Base-by-base conservation (phyloP, 1,284 basidiomycete genomes). In the Fomitopsis schrenkii region DNA sequence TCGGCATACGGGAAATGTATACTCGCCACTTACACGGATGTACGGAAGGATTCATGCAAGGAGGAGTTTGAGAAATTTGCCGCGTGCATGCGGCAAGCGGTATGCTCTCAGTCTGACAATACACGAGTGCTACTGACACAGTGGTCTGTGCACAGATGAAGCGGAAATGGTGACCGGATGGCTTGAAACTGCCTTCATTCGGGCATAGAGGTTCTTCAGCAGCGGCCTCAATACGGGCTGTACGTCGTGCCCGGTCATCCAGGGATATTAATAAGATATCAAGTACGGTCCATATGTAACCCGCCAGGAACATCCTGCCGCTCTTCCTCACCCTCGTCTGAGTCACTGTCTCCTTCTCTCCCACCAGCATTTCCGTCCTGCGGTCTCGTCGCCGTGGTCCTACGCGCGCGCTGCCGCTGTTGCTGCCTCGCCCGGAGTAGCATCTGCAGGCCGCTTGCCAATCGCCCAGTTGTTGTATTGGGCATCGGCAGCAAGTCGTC, bases 1-100 rank as follows among this genome's bases (percentile, higher is more conserved):
- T 77, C 83, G 9, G 76, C 72, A 12, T 95, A 95, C 69, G 93
- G 92, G 28, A 87, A 87, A 72, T 95, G 93, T 70, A 86, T 95
- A 30, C 74, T 88, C 19, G 82, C 83, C 3, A 84, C 83, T 3
- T 93, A 94, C 74, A 86, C 84, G 22, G 92, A 95, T 67, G 85
- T 92, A 14, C 83, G 78, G 64, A 88, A 88, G 73, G 90, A 93
- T 68, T 81, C 83, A 60, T 95, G 93, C 76, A 84, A 85, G 61
- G 81, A 83, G 14, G 91, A 95, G 73, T 95, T 94, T 65, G 79
- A 80, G 6, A 82, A 82, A 64, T 95, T 95, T 70, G 87, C 86
- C 40, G 75, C 81, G 52, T 95, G 93, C 72, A 72, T 94, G 50
- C 84, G 85, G 53, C 79, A 84, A 67, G 85, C 86, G 60, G 92